Evolutionary conservation across 78 protist species (phyloP), one percentile per base, ranked within the genome.

Genomic region (Bigelowiella natans): DNA sequence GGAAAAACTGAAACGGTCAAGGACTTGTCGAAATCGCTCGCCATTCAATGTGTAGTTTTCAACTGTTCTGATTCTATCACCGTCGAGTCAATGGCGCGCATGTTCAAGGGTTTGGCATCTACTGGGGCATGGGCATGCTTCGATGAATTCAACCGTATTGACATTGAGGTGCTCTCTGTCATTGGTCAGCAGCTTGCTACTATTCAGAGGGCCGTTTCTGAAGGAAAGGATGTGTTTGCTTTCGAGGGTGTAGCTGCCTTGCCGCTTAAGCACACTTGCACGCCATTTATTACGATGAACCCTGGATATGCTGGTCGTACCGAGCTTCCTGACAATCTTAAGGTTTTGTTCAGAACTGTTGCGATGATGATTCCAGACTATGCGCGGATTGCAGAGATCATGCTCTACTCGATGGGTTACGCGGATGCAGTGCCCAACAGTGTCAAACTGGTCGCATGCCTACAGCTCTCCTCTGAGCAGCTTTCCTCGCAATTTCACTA

Each of bases 351-450:
- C 96, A 89, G 99, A 2, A 95, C 97, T 29, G 95, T 95, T 31
- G 97, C 97, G 2, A 93, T 94, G 95, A 95, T 95, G 96, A 96
- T 95, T 3, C 99, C 99, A 2, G 97, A 95, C 92, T 96, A 95
- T 85, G 97, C 96, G 2, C 90, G 95, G 38, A 97, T 97, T 30
- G 97, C 95, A 0, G 97, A 97, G 92, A 96, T 97, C 63, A 82
- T 92, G 40, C 95, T 96, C 82, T 93, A 91, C 85, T 94, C 96
- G 3, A 37, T 37, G 2, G 1, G 88, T 11, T 83, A 90, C 73
- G 73, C 7, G 18, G 18, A 51, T 51, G 73, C 73, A 18, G 73
- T 51, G 34, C 73, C 28, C 93, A 92, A 2, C 91, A 88, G 82
- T 2, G 39, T 26, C 31, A 91, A 39, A 37, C 88, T 29, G 88